A percentile compares a stretch with the other conserved stretches of the same genome.
Evolutionary conservation across 73 alveolate genomes (phyloP).

Genomic region (Uronychia binucleata): DNA sequence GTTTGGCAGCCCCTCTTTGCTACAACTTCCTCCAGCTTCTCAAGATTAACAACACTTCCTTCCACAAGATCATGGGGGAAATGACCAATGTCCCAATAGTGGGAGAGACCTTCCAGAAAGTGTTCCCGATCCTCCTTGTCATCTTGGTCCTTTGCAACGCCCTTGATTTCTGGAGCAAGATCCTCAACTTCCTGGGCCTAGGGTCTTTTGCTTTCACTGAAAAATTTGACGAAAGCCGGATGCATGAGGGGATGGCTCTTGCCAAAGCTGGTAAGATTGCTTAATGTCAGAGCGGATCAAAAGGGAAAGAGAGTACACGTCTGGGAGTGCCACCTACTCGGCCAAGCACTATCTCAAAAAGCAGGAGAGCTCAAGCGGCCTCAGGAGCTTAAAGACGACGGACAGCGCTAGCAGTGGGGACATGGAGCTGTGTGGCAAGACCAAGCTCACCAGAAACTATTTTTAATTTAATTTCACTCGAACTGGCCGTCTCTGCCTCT

Average conservation of each 20-base stretch:
- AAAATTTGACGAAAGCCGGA: not conserved
- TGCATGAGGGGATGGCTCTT: not conserved
- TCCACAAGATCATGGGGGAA: conserved; percentile 39
- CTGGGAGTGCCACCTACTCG: not conserved
- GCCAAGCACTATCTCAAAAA: not conserved
- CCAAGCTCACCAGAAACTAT: not conserved
- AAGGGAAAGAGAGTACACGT: not conserved
- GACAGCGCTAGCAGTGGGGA: conserved; percentile 1
- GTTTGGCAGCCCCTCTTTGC: conserved; percentile 63
- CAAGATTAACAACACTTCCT: conserved; percentile 34
- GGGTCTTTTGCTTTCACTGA: conserved; percentile 44
- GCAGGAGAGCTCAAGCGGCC: not conserved
- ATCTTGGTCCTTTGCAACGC: conserved; percentile 21
- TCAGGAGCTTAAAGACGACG: not conserved
- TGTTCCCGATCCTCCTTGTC: conserved; percentile 47
- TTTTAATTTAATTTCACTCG: no score
- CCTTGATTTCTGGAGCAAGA: conserved; percentile 50
- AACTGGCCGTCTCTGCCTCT: no score
- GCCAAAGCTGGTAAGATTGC: not conserved
- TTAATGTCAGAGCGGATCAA: not conserved
- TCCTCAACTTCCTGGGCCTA: conserved; percentile 42
- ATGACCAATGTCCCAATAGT: conserved; percentile 55
- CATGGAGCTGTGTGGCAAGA: not conserved
- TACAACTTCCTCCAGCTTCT: conserved; percentile 42
- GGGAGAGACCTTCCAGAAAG: conserved; percentile 42